Evolutionary conservation across 306 rosid genomes (phyloP).

Genomic region (Quillaja saponaria): DNA sequence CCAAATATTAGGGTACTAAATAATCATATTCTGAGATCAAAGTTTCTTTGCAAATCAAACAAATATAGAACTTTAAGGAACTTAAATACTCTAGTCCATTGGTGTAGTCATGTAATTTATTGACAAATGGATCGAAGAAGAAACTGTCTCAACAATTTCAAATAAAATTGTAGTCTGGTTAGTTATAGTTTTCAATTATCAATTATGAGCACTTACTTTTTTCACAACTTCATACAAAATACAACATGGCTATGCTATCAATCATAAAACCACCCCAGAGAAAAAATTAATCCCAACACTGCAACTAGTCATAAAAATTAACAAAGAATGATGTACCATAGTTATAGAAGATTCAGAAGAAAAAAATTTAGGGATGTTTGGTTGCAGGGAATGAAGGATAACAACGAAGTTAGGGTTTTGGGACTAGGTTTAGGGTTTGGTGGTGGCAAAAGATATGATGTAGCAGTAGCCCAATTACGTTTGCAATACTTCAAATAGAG

Average conservation of each 20-base stretch:
- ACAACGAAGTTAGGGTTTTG: too few species aligned
- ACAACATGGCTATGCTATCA: not conserved
- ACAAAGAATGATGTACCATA: too few species aligned
- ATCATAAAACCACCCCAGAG: constrained; percentile 11
- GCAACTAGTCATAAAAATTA: not conserved
- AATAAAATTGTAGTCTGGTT: constrained; percentile 22
- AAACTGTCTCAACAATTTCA: constrained; percentile 65
- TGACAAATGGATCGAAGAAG: constrained; percentile 72
- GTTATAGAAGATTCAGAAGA: too few species aligned
- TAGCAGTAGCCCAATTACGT: too few species aligned
- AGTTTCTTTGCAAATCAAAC: constrained; percentile 5
- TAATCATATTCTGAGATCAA: not conserved
- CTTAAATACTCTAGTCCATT: constrained; percentile 49
- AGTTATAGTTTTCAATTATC: not conserved
- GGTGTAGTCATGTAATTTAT: constrained; percentile 48
- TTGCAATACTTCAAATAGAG: too few species aligned
- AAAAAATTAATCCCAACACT: not conserved
- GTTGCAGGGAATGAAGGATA: too few species aligned
- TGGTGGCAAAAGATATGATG: too few species aligned
- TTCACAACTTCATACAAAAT: constrained; percentile 1
- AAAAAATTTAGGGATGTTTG: too few species aligned
- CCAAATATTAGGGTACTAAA: constrained; percentile 17
- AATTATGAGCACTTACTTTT: constrained; percentile 15
- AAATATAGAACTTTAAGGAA: constrained; percentile 43
- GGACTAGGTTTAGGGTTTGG: too few species aligned